These are phyloP conservation scores for Marsdenia floribunda DNA, from an alignment of 257 asterid species.

Conservation along the genomic window DNA sequence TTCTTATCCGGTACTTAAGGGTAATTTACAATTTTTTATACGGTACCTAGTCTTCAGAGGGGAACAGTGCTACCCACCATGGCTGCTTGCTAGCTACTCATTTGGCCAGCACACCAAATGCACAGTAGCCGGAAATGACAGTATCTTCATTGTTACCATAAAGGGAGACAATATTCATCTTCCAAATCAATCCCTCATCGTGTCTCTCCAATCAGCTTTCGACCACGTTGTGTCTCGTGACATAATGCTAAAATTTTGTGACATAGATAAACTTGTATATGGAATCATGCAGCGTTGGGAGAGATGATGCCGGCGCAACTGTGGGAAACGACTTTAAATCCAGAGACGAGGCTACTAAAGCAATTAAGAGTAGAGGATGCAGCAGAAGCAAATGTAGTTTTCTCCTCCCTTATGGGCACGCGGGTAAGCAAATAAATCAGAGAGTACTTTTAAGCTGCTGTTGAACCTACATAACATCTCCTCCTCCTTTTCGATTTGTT, in stretches of 20 bases:
- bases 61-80: no score
- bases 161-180: no score
- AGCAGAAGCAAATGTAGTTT: constrained; percentile 77
- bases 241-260: not conserved
- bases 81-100: no score
- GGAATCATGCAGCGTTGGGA: constrained; percentile 69
- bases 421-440: constrained; percentile 42
- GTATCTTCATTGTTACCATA: no score
- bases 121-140: no score
- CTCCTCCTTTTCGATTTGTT: not conserved
- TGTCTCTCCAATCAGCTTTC: no score
- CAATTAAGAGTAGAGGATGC: constrained; percentile 77
- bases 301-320: constrained; percentile 99
- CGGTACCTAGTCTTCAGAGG: no score
- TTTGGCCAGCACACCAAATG: no score
- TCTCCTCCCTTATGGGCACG: constrained; percentile 95
- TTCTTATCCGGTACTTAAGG: no score
- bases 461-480: not conserved
- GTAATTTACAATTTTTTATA: no score
- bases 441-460: not conserved
- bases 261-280: not conserved
- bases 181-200: no score
- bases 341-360: constrained; percentile 74
- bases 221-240: no score
- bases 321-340: constrained; percentile 97